A percentile compares a stretch with the other conserved stretches of the same genome.
phyloP scores from a whole-genome alignment of 495 filamentous ascomycete species.

The Aspergillus incahuasiensis region DNA sequence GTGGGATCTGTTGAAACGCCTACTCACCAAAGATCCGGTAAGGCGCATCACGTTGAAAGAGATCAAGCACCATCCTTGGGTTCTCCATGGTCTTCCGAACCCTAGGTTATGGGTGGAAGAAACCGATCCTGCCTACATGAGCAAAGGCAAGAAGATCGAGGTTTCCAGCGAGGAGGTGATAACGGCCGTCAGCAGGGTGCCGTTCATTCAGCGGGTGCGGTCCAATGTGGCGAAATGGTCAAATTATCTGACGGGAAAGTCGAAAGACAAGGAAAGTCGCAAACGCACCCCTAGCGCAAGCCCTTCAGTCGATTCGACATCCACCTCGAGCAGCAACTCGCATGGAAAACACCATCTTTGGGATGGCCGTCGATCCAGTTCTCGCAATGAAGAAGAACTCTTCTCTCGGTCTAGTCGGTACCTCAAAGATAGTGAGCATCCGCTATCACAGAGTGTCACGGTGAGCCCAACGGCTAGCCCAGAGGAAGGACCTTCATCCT shows the following conservation, averaged over 20 bases:
- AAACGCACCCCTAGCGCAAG: conserved; percentile 35
- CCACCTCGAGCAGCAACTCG: conserved; percentile 25
- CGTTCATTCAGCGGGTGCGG: conserved; percentile 67
- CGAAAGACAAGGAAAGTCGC: conserved; percentile 52
- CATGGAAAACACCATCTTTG: conserved; percentile 32
- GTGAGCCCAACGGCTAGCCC: conserved; percentile 57
- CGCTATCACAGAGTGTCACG: conserved; percentile 75
- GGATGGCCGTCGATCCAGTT: conserved; percentile 59
- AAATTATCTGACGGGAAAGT: conserved; percentile 54
- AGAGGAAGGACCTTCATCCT: conserved; percentile 35
- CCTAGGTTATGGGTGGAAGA: conserved; percentile 82
- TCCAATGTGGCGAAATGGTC: conserved; percentile 54
- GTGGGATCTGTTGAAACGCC: conserved; percentile 70
- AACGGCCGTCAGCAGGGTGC: conserved; percentile 82
- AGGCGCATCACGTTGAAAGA: conserved; percentile 85
- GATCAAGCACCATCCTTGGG: conserved; percentile 96
- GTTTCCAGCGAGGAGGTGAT: conserved; percentile 88
- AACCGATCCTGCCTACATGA: conserved; percentile 77
- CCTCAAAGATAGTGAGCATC: conserved; percentile 60
- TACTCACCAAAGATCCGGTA: conserved; percentile 84
- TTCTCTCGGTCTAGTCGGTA: conserved; percentile 33
- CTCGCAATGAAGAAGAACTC: conserved; percentile 63
- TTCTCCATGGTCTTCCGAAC: conserved; percentile 73
- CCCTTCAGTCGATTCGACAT: conserved; percentile 34
- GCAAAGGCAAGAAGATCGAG: conserved; percentile 84